These are phyloP conservation scores for Sindora glabra DNA, from an alignment of 306 rosid genomes.

Conservation along the genomic window DNA sequence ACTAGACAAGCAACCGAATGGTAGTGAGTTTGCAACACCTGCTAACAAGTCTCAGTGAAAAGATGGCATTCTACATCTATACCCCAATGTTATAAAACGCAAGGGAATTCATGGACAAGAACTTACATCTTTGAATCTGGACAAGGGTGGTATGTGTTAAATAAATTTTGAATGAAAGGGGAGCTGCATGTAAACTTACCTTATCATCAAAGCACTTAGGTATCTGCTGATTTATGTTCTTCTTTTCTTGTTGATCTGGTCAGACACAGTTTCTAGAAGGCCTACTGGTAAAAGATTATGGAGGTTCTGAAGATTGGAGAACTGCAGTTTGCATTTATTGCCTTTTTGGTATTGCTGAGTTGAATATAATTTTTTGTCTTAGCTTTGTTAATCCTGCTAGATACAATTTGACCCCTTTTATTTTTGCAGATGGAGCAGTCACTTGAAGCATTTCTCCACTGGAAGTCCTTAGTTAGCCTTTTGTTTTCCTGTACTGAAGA, in stretches of 20 bases:
- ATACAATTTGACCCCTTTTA: conserved; percentile 16
- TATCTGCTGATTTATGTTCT: conserved; percentile 4
- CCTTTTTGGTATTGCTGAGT: conserved; percentile 50
- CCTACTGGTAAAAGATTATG: conserved; percentile 55
- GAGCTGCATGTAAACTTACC: neutral
- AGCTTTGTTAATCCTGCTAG: neutral
- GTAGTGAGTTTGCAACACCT: conserved; percentile 40
- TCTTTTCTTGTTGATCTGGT: conserved; percentile 17
- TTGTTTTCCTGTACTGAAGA: conserved; percentile 73
- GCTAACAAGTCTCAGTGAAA: conserved; percentile 35
- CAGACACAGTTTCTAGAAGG: conserved; percentile 77
- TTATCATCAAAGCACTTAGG: neutral
- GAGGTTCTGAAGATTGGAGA: conserved; percentile 89
- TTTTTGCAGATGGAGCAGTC: conserved; percentile 88
- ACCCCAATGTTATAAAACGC: conserved; percentile 64
- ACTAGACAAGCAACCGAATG: conserved; percentile 56
- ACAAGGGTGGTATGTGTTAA: conserved; percentile 56
- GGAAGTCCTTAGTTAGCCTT: conserved; percentile 83
- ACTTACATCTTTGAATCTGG: conserved; percentile 83
- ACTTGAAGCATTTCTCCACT: conserved; percentile 81
- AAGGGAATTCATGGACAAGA: conserved; percentile 71
- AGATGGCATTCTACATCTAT: conserved; percentile 82
- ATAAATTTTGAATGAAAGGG: too few relatives aligned
- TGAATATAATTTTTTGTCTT: neutral
- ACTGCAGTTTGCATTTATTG: conserved; percentile 79